A percentile compares a stretch with the other conserved stretches of the same genome.
These are phyloP conservation scores for Kwoniella heveanensis DNA, from an alignment of 768 basidiomycete species.

Conservation along the genomic window DNA sequence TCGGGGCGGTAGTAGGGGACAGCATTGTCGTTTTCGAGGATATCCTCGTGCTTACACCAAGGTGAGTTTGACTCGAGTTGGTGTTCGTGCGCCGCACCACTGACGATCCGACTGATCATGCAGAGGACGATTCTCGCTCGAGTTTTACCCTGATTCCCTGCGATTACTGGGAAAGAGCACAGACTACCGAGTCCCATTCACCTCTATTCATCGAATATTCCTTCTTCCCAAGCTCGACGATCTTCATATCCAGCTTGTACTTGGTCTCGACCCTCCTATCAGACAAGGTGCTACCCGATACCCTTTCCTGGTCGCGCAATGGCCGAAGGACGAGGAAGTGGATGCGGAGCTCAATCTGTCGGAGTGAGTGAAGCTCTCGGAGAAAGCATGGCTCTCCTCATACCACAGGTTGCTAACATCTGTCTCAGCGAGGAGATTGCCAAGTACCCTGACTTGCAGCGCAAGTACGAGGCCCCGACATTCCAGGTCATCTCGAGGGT, in stretches of 20 bases:
- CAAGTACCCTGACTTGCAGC: slow-evolving; percentile 76
- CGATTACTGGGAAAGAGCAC: slow-evolving; percentile 97
- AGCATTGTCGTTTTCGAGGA: slow-evolving; percentile 93
- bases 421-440: slow-evolving; percentile 54
- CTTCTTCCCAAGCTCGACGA: slow-evolving; percentile 91
- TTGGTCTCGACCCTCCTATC: slow-evolving; percentile 89
- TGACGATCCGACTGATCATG: not conserved
- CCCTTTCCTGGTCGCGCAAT: slow-evolving; percentile 97
- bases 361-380: slow-evolving; percentile 82
- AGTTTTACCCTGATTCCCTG: slow-evolving; percentile 94
- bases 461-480: slow-evolving; percentile 91
- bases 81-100: not conserved
- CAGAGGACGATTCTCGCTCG: slow-evolving; percentile 94
- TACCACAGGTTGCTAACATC: slow-evolving; percentile 14
- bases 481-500: slow-evolving; percentile 93
- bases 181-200: slow-evolving; percentile 95
- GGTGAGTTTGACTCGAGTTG: slow-evolving; percentile 42
- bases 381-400: too few species aligned
- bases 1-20: slow-evolving; percentile 87
- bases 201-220: slow-evolving; percentile 83
- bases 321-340: slow-evolving; percentile 93
- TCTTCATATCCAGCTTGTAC: slow-evolving; percentile 90
- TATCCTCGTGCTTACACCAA: slow-evolving; percentile 86
- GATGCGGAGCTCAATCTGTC: slow-evolving; percentile 90
- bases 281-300: slow-evolving; percentile 97